Evolutionary conservation across 2,329 filamentous ascomycete species (phyloP).

Genomic region (Chalara sp.): DNA sequence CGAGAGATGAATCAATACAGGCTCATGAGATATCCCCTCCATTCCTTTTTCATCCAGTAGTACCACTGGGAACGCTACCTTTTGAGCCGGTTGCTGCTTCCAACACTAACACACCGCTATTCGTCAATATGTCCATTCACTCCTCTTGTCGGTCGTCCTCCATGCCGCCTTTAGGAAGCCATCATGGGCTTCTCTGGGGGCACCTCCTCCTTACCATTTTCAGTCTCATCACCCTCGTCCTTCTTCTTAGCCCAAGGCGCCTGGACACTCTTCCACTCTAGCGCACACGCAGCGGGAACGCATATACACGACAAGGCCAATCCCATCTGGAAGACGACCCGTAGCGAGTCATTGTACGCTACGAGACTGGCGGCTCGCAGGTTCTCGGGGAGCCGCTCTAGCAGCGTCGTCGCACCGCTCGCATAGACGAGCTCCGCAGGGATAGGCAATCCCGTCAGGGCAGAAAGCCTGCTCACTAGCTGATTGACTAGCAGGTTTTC

Average conservation of each 20-base stretch:
- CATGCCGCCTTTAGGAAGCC: no score
- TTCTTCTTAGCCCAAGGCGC: slow-evolving; percentile 1
- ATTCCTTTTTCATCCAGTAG: no score
- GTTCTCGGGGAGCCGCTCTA: slow-evolving; percentile 33
- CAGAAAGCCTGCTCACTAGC: slow-evolving; percentile 27
- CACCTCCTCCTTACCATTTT: neutral
- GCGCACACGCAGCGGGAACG: slow-evolving; percentile 44
- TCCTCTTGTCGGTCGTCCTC: no score
- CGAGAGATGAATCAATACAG: no score
- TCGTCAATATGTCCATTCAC: no score
- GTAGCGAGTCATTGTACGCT: slow-evolving; percentile 56
- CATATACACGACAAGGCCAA: slow-evolving; percentile 46
- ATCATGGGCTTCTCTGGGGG: no score
- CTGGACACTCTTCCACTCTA: slow-evolving; percentile 47
- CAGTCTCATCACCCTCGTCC: neutral
- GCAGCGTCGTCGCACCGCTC: slow-evolving; percentile 44
- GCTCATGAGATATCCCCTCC: no score
- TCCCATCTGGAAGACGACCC: slow-evolving; percentile 52
- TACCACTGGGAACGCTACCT: no score
- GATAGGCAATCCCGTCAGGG: slow-evolving; percentile 5
- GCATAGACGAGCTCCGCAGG: slow-evolving; percentile 6
- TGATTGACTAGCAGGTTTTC: slow-evolving; percentile 6
- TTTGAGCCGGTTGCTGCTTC: no score
- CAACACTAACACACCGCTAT: no score
- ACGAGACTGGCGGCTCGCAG: slow-evolving; percentile 37